These are phyloP conservation scores for Fusarium sp. DNA, from an alignment of 2,329 filamentous ascomycete genomes.

Conservation along the genomic window DNA sequence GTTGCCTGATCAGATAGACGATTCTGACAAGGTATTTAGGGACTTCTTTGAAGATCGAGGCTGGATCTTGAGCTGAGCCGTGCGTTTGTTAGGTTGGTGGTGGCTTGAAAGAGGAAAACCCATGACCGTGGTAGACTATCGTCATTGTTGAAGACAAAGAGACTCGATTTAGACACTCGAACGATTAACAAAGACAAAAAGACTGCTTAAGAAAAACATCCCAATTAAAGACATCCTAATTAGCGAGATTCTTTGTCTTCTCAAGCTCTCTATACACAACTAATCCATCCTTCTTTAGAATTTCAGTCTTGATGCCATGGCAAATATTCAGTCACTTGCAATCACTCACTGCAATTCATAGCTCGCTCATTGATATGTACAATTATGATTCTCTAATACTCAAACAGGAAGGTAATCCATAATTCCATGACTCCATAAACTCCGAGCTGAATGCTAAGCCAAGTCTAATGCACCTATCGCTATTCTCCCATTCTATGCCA, in stretches of 20 bases:
- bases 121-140: neutral
- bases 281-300: neutral
- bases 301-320: neutral
- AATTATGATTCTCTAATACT: conserved; percentile 1
- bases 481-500: conserved; percentile 8
- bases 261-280: neutral
- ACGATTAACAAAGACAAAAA: neutral
- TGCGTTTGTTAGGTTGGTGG: conserved; percentile 1
- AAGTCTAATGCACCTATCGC: conserved; percentile 17
- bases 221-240: neutral
- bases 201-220: neutral
- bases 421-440: neutral
- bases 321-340: neutral
- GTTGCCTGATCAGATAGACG: neutral
- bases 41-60: conserved; percentile 7
- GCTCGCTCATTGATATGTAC: neutral
- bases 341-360: neutral
- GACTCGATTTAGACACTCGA: neutral
- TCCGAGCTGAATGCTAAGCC: neutral
- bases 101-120: conserved; percentile 13
- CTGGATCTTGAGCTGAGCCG: conserved; percentile 15
- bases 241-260: neutral
- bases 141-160: conserved; percentile 12
- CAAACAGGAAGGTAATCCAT: neutral
- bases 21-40: neutral